Percentiles rank a stretch among this genome's conserved stretches.
These are phyloP conservation scores for Dacryopinax primogenitus DNA, from an alignment of 768 basidiomycete genomes.

Conservation along the genomic window DNA sequence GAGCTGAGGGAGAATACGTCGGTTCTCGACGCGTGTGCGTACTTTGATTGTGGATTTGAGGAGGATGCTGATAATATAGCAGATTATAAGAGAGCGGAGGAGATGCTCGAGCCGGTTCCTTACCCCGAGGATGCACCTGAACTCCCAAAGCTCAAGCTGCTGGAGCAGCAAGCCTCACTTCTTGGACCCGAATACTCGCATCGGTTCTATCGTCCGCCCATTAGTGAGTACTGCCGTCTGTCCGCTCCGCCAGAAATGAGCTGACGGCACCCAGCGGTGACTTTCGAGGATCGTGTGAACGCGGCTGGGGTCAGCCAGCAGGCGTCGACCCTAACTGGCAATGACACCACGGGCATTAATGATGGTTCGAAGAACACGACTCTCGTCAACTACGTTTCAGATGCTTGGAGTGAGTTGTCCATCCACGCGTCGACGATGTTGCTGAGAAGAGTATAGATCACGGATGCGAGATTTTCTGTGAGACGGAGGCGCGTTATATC, in stretches of 20 bases:
- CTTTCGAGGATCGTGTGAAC: background rate
- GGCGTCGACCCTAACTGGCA: background rate
- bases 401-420: constrained; percentile 5
- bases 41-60: background rate
- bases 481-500: constrained; percentile 11
- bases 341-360: constrained; percentile 11
- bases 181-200: background rate
- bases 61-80: background rate
- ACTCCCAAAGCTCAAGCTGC: constrained; percentile 7
- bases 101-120: constrained; percentile 7
- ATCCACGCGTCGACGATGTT: background rate
- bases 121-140: background rate
- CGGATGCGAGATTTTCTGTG: constrained; percentile 8
- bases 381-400: constrained; percentile 8
- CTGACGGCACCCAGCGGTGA: background rate
- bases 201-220: constrained; percentile 11
- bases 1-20: constrained; percentile 2
- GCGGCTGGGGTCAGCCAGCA: background rate
- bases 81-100: constrained; percentile 9
- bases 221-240: background rate
- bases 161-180: constrained; percentile 3
- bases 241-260: background rate
- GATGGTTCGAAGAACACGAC: constrained; percentile 7
- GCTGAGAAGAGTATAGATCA: background rate
- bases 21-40: background rate